Conservation (phyloP, 257 asterid genomes). For the Apocynum venetum region DNA sequence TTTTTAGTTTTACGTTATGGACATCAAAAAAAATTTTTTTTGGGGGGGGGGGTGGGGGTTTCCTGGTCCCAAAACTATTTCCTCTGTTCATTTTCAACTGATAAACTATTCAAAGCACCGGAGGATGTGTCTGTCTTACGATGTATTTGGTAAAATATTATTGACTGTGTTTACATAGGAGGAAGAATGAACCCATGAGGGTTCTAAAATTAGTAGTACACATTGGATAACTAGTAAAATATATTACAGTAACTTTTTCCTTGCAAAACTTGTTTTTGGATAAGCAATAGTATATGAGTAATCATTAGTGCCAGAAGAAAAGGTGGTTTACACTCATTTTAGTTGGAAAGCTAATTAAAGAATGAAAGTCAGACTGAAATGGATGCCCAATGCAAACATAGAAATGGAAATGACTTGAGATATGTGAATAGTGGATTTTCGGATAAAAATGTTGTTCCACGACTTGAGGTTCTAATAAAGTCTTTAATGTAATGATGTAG, state of each 20-base stretch:
- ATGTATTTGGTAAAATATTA: neutral
- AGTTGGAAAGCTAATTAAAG: neutral
- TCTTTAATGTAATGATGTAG: neutral
- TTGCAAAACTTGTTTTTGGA: neutral
- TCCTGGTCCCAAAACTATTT: neutral
- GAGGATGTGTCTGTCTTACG: neutral
- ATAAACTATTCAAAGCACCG: neutral
- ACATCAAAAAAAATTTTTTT: conserved; percentile 2
- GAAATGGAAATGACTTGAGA: neutral
- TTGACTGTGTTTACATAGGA: neutral
- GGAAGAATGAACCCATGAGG: neutral
- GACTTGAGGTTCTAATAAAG: neutral
- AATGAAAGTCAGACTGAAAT: neutral
- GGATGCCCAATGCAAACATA: neutral
- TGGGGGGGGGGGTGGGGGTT: neutral
- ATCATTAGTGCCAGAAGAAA: neutral
- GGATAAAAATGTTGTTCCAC: no score
- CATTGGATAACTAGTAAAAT: neutral
- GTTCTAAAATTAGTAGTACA: neutral
- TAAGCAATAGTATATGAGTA: neutral
- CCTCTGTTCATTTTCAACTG: neutral
- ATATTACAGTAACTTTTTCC: neutral
- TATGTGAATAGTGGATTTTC: neutral
- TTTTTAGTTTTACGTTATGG: neutral
- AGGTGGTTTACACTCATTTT: neutral